Base-by-base conservation (phyloP, 345 rosid genomes). In the Cardiospermum halicacabum region DNA sequence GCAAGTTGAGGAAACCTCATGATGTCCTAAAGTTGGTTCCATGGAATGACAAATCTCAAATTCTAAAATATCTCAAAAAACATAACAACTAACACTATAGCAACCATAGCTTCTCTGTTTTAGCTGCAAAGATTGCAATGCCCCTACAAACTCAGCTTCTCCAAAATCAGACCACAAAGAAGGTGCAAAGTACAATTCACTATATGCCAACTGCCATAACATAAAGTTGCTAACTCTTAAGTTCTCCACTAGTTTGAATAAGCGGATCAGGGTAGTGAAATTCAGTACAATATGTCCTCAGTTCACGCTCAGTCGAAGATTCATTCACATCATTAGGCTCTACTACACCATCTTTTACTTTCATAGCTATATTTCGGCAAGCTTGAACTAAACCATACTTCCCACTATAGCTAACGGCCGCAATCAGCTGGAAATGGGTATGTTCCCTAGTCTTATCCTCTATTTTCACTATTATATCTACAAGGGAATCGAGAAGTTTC, bases 121-220 rank as follows among this genome's bases (percentile, higher is more conserved):
- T 43, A 25, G 19, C 64, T 69, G 67, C 53, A 64, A 74, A 47
- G 67, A 70, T 45, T 16, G 37, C 57, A 67, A 59, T 48, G 79
- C 76, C 64, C 68, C 75, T 47, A 68, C 22, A 53, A 72, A 60
- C 24, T 65, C 73, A 11, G 62, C 63, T 66, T 77, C 77, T 31
- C 80, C 77, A 30, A 72, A 77, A 43, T 69, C 69, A 27, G 77
- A 74, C 69, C 69, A 72, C 6, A 65, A 47, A 2, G 66, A 28
- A 22, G 50, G 58, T 21, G 63, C 58, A 34, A 77, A 77, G 55
- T 60, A 77, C 16, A 72, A 19, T 32, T 75, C 72, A 11, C 66
- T 62, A 10, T 76, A 76, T 8, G 71, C 69, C 55, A 72, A 56
- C 30, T 76, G 77, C 77, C 69, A 76, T 42, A 69, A 53, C 69